These are phyloP conservation scores for Paraconiothyrium brasiliense DNA, from an alignment of 2,329 filamentous ascomycete species.

Conservation along the genomic window DNA sequence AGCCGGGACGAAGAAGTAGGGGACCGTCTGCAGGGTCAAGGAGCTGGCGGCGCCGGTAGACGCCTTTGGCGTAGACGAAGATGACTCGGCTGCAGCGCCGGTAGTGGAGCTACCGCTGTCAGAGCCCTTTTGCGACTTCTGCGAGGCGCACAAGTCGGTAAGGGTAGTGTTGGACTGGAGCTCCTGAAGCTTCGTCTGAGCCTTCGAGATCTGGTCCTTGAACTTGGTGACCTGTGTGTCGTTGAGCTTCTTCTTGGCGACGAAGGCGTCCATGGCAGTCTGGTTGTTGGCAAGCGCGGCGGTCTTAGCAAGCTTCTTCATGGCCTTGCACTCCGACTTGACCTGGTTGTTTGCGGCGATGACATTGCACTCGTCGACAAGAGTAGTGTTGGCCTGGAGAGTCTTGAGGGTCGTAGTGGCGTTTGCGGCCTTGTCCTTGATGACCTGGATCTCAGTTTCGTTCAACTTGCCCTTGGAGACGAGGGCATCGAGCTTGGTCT, in stretches of 20 bases:
- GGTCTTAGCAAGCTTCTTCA: constrained; percentile 34
- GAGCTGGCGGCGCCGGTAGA: constrained; percentile 23
- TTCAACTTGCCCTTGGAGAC: constrained; percentile 37
- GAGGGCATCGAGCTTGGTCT: constrained; percentile 39
- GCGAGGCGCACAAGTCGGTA: constrained; percentile 31
- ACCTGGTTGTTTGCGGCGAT: constrained; percentile 34
- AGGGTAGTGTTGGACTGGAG: constrained; percentile 42
- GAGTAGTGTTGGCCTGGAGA: constrained; percentile 37
- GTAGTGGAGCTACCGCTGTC: constrained; percentile 10
- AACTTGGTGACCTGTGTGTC: constrained; percentile 31
- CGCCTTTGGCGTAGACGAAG: constrained; percentile 1
- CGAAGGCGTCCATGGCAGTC: constrained; percentile 36
- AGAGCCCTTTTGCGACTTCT: constrained; percentile 28
- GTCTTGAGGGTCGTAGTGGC: constrained; percentile 32
- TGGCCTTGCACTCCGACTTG: constrained; percentile 32
- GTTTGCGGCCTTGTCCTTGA: constrained; percentile 40
- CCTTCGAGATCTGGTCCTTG: constrained; percentile 32
- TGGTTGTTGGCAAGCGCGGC: constrained; percentile 34
- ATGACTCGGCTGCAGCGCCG: constrained; percentile 2
- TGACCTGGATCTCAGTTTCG: constrained; percentile 28
- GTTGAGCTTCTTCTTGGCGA: constrained; percentile 33
- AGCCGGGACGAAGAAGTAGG: constrained; percentile 28
- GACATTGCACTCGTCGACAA: constrained; percentile 36
- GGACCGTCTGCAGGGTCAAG: constrained; percentile 25
- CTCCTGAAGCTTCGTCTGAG: constrained; percentile 32